Conservation (phyloP, 306 rosid genomes). For the Trifolium subterraneum region DNA sequence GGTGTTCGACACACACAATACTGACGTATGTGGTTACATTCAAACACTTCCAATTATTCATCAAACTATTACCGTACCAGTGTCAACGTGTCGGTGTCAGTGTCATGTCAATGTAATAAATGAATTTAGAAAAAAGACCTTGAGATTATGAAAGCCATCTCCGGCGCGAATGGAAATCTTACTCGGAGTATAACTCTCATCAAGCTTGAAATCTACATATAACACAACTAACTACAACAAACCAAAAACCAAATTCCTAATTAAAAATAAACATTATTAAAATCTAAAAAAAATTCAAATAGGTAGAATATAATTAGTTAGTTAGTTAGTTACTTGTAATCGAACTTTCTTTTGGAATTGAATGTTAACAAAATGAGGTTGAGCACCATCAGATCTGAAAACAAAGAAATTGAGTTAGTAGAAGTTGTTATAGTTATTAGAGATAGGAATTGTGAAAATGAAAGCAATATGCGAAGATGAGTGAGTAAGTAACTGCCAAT, state of each 20-base stretch:
- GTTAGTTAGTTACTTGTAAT: constrained; percentile 59
- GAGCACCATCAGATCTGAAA: constrained; percentile 91
- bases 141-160: constrained; percentile 93
- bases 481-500: constrained; percentile 70
- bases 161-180: constrained; percentile 86
- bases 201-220: constrained; percentile 90
- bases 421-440: too few species aligned
- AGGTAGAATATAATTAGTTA: neutral
- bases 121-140: constrained; percentile 47
- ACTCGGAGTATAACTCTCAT: constrained; percentile 93
- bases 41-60: neutral
- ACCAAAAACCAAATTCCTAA: constrained; percentile 5
- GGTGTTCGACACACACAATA: neutral
- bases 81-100: too few species aligned
- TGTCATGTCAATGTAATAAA: neutral
- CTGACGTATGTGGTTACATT: neutral
- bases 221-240: constrained; percentile 72
- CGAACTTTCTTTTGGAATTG: constrained; percentile 94
- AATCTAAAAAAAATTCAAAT: neutral
- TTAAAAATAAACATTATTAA: neutral
- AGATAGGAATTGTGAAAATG: neutral
- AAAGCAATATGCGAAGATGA: neutral
- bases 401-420: neutral
- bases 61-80: neutral
- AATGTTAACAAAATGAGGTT: constrained; percentile 87